Conservation (phyloP, 495 filamentous ascomycete genomes). For the Penicillium chermesinum region DNA sequence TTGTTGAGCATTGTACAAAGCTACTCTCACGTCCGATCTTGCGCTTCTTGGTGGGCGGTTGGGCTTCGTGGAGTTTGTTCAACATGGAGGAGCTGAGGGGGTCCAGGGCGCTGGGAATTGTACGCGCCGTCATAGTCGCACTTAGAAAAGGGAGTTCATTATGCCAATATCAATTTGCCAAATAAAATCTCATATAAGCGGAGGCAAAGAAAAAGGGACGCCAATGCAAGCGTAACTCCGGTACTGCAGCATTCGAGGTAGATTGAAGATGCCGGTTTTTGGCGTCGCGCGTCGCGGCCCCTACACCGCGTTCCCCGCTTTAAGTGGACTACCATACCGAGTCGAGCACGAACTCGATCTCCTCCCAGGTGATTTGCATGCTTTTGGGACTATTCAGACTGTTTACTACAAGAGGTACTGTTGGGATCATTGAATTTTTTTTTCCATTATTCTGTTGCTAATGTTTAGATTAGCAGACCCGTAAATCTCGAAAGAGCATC, state of each 20-base stretch:
- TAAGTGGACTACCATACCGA: not conserved
- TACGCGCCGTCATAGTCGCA: conserved; percentile 37
- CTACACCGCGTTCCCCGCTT: conserved; percentile 12
- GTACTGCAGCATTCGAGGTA: conserved; percentile 10
- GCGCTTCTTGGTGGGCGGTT: conserved; percentile 31
- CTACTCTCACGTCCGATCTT: conserved; percentile 22
- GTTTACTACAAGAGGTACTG: not conserved
- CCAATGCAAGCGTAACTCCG: no score
- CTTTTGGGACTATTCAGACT: not conserved
- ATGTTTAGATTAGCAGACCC: conserved; percentile 44
- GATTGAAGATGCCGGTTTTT: conserved; percentile 12
- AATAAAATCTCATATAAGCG: conserved; percentile 2
- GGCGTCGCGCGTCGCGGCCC: conserved; percentile 34
- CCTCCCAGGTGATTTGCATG: no score
- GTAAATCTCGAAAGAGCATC: conserved; percentile 6
- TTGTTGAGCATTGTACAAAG: conserved; percentile 21
- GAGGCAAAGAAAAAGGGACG: conserved; percentile 3
- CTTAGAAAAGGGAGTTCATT: conserved; percentile 17
- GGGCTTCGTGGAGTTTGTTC: conserved; percentile 28
- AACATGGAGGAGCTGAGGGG: conserved; percentile 29
- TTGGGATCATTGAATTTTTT: conserved; percentile 14
- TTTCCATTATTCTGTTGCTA: conserved; percentile 38
- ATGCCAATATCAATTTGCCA: conserved; percentile 2
- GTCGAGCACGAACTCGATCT: no score
- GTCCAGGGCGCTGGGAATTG: conserved; percentile 28